phyloP scores from a whole-genome alignment of 2,329 filamentous ascomycete genomes.

The Penicillium rolfsii region DNA sequence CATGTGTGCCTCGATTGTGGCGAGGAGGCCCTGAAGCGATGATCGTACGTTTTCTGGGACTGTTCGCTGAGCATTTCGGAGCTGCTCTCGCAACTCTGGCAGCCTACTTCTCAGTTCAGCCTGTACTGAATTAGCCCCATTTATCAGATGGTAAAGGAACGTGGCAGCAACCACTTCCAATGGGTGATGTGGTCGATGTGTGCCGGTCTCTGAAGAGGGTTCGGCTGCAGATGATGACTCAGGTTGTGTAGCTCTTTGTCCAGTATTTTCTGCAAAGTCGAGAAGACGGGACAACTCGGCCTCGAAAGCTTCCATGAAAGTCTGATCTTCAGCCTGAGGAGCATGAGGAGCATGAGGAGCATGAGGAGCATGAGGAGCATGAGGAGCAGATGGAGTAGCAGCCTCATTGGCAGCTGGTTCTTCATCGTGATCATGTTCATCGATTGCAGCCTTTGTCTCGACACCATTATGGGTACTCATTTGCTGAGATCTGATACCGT shows the following conservation, averaged over 20 bases:
- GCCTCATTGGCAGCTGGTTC: conserved; percentile 15
- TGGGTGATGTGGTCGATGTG: conserved; percentile 28
- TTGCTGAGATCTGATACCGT: conserved; percentile 1
- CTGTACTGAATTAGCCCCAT: conserved; percentile 40
- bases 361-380: conserved; percentile 21
- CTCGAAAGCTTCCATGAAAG: conserved; percentile 47
- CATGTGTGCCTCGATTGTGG: conserved; percentile 42
- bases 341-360: conserved; percentile 25
- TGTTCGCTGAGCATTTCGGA: conserved; percentile 39
- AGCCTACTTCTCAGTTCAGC: conserved; percentile 42
- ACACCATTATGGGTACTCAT: background rate
- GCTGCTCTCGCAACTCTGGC: conserved; percentile 44
- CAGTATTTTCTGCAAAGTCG: conserved; percentile 21
- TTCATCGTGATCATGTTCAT: conserved; percentile 15
- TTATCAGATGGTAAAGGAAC: conserved; percentile 39
- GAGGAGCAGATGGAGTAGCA: conserved; percentile 15
- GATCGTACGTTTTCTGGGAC: conserved; percentile 43
- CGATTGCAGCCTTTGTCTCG: conserved; percentile 3
- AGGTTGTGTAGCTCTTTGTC: conserved; percentile 16
- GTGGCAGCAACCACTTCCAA: conserved; percentile 37
- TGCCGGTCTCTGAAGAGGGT: conserved; percentile 12
- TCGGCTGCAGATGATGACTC: conserved; percentile 18
- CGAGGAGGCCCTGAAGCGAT: conserved; percentile 41
- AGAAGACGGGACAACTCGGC: conserved; percentile 44
- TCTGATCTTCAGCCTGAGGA: conserved; percentile 28